Evolutionary conservation across 2,329 filamentous ascomycete species (phyloP).

Genomic region (Tolypocladium album): DNA sequence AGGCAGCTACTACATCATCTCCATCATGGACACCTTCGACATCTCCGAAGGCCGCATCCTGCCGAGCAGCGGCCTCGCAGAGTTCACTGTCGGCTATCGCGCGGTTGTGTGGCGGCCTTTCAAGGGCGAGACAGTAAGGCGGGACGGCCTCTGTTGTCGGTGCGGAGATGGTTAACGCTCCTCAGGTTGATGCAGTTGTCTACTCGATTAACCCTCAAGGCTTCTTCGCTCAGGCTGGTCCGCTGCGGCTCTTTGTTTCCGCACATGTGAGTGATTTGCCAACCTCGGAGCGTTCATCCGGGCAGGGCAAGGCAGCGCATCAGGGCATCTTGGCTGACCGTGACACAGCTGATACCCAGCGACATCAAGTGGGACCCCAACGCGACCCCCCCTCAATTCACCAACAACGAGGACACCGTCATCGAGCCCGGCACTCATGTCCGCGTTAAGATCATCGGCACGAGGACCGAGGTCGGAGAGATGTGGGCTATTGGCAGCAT

Average conservation of each 20-base stretch:
- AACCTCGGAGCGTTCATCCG: not conserved
- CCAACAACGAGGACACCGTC: constrained; percentile 85
- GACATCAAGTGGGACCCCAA: constrained; percentile 94
- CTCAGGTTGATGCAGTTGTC: constrained; percentile 85
- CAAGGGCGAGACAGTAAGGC: constrained; percentile 86
- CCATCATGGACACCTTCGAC: constrained; percentile 92
- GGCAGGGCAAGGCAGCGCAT: not conserved
- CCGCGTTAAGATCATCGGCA: constrained; percentile 87
- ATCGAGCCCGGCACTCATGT: constrained; percentile 93
- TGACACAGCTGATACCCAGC: constrained; percentile 67
- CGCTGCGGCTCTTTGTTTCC: constrained; percentile 68
- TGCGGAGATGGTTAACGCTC: constrained; percentile 18
- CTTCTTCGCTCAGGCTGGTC: constrained; percentile 79
- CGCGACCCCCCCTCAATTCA: constrained; percentile 92
- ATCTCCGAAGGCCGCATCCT: constrained; percentile 90
- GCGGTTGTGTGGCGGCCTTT: constrained; percentile 97
- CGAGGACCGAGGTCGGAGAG: constrained; percentile 82
- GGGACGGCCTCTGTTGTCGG: constrained; percentile 5
- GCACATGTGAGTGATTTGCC: constrained; percentile 53
- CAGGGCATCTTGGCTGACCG: not conserved
- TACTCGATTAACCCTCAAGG: constrained; percentile 84
- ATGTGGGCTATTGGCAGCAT: constrained; percentile 98
- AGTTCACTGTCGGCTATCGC: constrained; percentile 90
- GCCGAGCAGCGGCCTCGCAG: constrained; percentile 80
- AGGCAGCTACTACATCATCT: constrained; percentile 94